Base-by-base conservation (phyloP, 1,284 basidiomycete species). In the Anthracocystis walkeri region DNA sequence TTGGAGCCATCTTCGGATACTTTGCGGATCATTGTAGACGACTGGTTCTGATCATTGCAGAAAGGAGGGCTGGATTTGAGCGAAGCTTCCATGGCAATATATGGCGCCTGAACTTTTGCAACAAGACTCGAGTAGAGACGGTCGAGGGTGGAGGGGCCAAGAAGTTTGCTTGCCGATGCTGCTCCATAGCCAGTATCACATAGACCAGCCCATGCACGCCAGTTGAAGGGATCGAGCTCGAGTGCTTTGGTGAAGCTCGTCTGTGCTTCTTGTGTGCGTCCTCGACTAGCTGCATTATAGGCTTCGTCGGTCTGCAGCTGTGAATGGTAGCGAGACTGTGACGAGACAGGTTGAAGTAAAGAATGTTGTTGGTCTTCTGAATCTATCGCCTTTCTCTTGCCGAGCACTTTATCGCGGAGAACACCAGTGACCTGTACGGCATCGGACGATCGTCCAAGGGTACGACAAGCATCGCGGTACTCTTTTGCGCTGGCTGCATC, bases 151-250 rank as follows among this genome's bases (percentile, higher is more conserved):
- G 68, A 38, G 3, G 44, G n/a, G 4, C 50, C 40, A 18, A 65
- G 42, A 14, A 58, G 61, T 46, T 63, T 57, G 40, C 31, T 52
- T 10, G 63, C 59, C 3, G 63, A 40, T 3, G 40, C 58, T 12
- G 42, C 50, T 31, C 66, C 71, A 12, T 65, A 64, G n/a, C 69
- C 77, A 10, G 75, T 72, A 48, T 84, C 82, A 46, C 79, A 81
- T 8, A 82, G 64, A 1, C 77, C 73, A 3, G 79, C 51, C 75
- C 80, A 82, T 7, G 82, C 80, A 16, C 72, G 69, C 82, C 82
- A 84, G 23, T 78, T 79, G 64, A 75, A 78, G 33, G 65, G 78
- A 42, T 83, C 81, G 7, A 56, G 48, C 12, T 73, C 57, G 23
- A 75, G 61, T 8, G 80, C 80, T 18, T 64, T 53, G 21, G 42